Conservation (phyloP, 768 basidiomycete species). For the Suillus placidus region DNA sequence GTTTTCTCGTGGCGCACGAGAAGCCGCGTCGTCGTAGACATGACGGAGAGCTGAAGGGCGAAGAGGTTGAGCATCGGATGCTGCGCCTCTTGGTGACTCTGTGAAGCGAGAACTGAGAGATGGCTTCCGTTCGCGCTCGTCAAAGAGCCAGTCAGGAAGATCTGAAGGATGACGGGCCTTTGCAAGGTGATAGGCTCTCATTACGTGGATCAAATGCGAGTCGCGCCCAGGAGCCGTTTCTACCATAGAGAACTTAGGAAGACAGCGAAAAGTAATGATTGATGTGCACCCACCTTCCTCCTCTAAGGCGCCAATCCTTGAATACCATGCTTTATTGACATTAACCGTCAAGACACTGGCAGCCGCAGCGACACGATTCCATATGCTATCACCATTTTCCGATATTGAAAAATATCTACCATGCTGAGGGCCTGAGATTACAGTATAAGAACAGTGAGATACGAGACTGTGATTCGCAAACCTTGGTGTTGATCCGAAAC, state of each 20-base stretch:
- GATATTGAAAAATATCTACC: conserved; percentile 10
- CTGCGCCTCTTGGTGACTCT: neutral
- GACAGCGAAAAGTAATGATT: conserved; percentile 7
- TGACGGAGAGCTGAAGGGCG: conserved; percentile 38
- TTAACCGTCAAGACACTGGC: conserved; percentile 57
- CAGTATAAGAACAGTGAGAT: neutral
- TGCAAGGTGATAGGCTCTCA: conserved; percentile 69
- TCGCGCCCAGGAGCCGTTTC: conserved; percentile 58
- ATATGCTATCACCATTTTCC: conserved; percentile 49
- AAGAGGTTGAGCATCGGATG: conserved; percentile 18
- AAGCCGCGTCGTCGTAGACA: conserved; percentile 39
- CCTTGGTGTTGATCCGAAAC: neutral
- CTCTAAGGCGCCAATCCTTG: conserved; percentile 41
- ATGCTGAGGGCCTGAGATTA: neutral
- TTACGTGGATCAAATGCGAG: conserved; percentile 59
- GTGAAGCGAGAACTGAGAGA: conserved; percentile 18
- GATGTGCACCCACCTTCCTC: conserved; percentile 46
- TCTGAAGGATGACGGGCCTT: conserved; percentile 60
- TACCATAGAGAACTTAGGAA: conserved; percentile 18
- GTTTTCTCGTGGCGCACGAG: conserved; percentile 7
- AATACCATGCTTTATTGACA: conserved; percentile 59
- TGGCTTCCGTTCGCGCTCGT: conserved; percentile 52
- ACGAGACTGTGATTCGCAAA: neutral
- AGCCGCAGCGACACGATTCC: conserved; percentile 57
- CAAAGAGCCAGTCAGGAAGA: conserved; percentile 69